Percentiles rank a stretch among this genome's conserved stretches.
Conservation (phyloP, 1,284 basidiomycete species). For the Puccinia novopanici region DNA sequence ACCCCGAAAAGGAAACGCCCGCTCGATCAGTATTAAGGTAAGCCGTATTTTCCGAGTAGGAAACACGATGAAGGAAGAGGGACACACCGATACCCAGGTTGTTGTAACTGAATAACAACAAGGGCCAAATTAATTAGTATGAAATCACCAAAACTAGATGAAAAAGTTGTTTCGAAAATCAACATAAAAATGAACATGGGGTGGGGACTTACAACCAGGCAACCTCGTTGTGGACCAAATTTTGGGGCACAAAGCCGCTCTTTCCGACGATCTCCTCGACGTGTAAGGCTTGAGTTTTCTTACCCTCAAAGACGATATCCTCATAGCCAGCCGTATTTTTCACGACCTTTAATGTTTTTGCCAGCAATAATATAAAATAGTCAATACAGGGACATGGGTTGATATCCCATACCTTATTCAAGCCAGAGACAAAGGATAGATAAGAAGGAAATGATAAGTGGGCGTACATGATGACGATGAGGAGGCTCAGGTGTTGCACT, state of each 20-base stretch:
- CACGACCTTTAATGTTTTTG: constrained; percentile 27
- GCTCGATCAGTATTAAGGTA: not conserved
- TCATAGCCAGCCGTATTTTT: constrained; percentile 56
- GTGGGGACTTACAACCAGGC: constrained; percentile 59
- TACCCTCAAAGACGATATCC: constrained; percentile 58
- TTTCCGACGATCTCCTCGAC: constrained; percentile 57
- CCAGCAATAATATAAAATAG: no score
- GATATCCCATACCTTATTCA: not conserved
- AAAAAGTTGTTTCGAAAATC: not conserved
- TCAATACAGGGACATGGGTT: no score
- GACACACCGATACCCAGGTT: constrained; percentile 49
- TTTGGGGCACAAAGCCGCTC: constrained; percentile 59
- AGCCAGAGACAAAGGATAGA: no score
- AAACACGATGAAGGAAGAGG: not conserved
- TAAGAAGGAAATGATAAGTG: not conserved
- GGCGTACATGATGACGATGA: constrained; percentile 49
- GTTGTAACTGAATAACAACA: constrained; percentile 39
- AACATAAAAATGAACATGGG: constrained; percentile 2
- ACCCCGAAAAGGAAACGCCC: not conserved
- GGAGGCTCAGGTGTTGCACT: constrained; percentile 49
- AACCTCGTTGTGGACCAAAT: constrained; percentile 58
- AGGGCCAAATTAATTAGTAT: not conserved
- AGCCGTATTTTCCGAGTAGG: not conserved
- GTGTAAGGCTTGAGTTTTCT: constrained; percentile 58
- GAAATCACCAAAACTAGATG: not conserved